Percentiles rank a stretch among this genome's conserved stretches.
phyloP scores from a whole-genome alignment of 768 basidiomycete species.

The Pleurotus salmoneostramineus region DNA sequence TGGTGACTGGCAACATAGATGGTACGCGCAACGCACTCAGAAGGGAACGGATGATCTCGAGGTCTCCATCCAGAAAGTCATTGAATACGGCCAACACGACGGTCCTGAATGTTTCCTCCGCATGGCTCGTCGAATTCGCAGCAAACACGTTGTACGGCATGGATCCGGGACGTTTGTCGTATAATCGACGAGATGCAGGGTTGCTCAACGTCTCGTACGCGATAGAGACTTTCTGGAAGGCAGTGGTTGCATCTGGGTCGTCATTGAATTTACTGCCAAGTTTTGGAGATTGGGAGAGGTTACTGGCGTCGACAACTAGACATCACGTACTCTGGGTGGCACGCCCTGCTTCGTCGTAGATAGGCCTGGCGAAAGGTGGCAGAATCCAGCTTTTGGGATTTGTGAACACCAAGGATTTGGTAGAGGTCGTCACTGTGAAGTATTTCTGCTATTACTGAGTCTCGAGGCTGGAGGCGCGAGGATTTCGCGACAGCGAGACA shows the following conservation, averaged over 20 bases:
- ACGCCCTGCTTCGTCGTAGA: constrained; percentile 66
- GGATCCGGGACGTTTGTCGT: constrained; percentile 54
- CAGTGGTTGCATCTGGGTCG: constrained; percentile 72
- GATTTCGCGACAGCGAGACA: constrained; percentile 40
- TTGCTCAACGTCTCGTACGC: constrained; percentile 81
- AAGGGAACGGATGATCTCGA: constrained; percentile 77
- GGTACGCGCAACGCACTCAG: constrained; percentile 73
- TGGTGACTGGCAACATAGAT: not conserved
- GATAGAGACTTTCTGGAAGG: constrained; percentile 84
- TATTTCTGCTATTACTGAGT: constrained; percentile 43
- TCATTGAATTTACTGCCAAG: constrained; percentile 70
- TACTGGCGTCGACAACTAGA: not conserved
- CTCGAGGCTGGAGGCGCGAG: constrained; percentile 11
- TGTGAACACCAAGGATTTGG: constrained; percentile 62
- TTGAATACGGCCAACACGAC: constrained; percentile 73
- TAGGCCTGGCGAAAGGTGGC: constrained; percentile 70
- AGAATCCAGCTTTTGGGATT: constrained; percentile 48
- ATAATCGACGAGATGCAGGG: constrained; percentile 61
- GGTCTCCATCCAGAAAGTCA: constrained; percentile 82
- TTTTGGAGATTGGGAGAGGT: not conserved
- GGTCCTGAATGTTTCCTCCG: constrained; percentile 76
- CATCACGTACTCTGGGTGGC: constrained; percentile 81
- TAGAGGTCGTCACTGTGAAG: constrained; percentile 67
- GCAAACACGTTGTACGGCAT: constrained; percentile 52
- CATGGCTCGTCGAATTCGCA: constrained; percentile 47